Percentiles rank a stretch among this genome's conserved stretches.
These are phyloP conservation scores for Jimgerdemannia lactiflua DNA, from an alignment of 192 early-diverging fungal species.

Conservation along the genomic window DNA sequence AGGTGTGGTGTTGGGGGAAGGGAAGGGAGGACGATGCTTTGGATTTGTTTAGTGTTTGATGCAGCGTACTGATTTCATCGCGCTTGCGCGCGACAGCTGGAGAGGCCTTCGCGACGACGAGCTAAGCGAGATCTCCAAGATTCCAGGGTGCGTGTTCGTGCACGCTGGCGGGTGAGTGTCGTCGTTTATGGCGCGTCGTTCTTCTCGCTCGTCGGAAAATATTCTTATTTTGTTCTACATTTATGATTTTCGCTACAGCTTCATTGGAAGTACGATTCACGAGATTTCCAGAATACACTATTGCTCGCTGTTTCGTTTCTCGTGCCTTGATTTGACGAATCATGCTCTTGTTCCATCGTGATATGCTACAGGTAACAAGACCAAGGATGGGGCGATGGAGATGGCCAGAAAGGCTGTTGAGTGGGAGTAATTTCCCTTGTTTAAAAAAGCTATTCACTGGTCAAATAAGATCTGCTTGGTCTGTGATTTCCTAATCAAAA, in stretches of 20 bases:
- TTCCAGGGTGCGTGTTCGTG: slow-evolving; percentile 84
- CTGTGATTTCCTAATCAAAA: too few species aligned
- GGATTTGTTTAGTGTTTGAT: background rate
- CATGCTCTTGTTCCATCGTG: background rate
- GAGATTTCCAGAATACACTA: background rate
- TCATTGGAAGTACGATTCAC: slow-evolving; percentile 67
- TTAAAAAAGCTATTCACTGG: too few species aligned
- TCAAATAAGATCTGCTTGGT: too few species aligned
- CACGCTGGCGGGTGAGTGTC: slow-evolving; percentile 57
- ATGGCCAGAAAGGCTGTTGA: slow-evolving; percentile 64
- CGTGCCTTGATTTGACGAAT: too few species aligned
- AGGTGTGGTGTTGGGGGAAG: background rate
- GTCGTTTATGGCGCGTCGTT: background rate
- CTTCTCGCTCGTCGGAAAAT: background rate
- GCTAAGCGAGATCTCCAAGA: slow-evolving; percentile 69
- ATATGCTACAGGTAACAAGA: slow-evolving; percentile 52
- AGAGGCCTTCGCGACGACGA: slow-evolving; percentile 82
- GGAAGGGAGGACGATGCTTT: background rate
- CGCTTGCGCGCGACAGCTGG: slow-evolving; percentile 46
- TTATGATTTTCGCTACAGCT: slow-evolving; percentile 42
- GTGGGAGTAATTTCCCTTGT: slow-evolving; percentile 9
- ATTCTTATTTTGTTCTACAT: background rate
- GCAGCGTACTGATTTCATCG: background rate
- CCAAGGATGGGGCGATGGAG: slow-evolving; percentile 69
- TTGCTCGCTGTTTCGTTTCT: background rate